Evolutionary conservation across 352 stramenopile genomes (phyloP).

Genomic region (Phytopythium helicoides): DNA sequence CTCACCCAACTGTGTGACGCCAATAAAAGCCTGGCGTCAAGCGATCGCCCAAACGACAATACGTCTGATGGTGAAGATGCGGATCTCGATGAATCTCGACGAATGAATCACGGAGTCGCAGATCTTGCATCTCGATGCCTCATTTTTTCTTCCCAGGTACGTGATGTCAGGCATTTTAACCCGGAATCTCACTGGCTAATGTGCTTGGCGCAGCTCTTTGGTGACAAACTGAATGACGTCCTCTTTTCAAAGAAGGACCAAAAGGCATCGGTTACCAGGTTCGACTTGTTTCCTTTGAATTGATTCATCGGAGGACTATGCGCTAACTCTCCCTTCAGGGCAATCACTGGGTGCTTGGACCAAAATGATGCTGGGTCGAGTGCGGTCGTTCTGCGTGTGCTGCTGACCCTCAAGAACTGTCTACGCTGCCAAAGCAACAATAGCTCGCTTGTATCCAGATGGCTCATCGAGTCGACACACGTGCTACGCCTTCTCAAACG

Average conservation of each 20-base stretch:
- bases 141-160: constrained; percentile 62
- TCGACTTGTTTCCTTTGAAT: no score
- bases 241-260: constrained; percentile 30
- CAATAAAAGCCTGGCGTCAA: constrained; percentile 1
- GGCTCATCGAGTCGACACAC: constrained; percentile 22
- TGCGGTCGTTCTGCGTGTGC: constrained; percentile 37
- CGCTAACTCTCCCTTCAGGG: constrained; percentile 11
- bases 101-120: constrained; percentile 8
- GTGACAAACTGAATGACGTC: constrained; percentile 41
- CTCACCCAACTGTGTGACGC: constrained; percentile 36
- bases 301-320: no score
- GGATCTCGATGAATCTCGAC: not conserved
- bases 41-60: not conserved
- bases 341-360: constrained; percentile 27
- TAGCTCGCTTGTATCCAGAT: constrained; percentile 18
- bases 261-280: constrained; percentile 23
- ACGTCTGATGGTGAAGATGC: not conserved
- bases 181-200: not conserved
- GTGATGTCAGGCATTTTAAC: not conserved
- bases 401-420: constrained; percentile 61
- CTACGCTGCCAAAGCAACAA: constrained; percentile 42
- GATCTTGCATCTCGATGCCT: constrained; percentile 55
- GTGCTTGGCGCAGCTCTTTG: constrained; percentile 42
- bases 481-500: constrained; percentile 10
- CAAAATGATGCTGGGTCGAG: constrained; percentile 8